Evolutionary conservation across 2,329 filamentous ascomycete genomes (phyloP), one percentile per base, ranked within the genome.

Genomic region (Neofusicoccum sp.): DNA sequence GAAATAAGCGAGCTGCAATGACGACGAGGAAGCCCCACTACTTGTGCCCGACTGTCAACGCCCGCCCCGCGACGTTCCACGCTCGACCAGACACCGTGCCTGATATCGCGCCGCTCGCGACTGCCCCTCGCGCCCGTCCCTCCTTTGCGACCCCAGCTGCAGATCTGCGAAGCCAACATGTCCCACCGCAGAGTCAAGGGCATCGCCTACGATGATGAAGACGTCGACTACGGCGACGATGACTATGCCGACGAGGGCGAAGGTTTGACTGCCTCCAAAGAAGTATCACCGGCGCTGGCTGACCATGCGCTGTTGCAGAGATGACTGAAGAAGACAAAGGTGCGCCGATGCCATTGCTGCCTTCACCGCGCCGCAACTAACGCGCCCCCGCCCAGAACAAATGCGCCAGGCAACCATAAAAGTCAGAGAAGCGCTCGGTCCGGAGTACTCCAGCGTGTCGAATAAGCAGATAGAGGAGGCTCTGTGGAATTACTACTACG

Each of bases 401-500:
- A 84, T 96, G 83, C 81, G 82, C 40, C 75, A 84, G 40, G 88
- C 87, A 54, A 91, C 88, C 0, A 79, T 82, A 40, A 81, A 87
- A 65, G 89, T 96, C 36, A 82, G 85, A 62, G 80, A 80, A 63
- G 82, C 83, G 7, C 79, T 96, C n/a, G 88, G 86, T 2, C 2
- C 59, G 7, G 59, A 61, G 9, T 56, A 26, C 43, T 30, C 58
- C 3, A 60, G 26, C 6, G 78, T 84, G n/a, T 81, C 84, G 4
- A 84, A 88, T 62, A 78, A 80, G 38, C 89, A 96, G 70, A 93
- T 97, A 64, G 86, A 96, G 72, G 93, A 98, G 63, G 85, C 93
- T 0, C 76, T 99, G 14, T 98, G 92, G 91, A 86, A 99, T 75
- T 97, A 97, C 75, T 98, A 93, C 74, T 98, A 93, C 72, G 93